Conservation (phyloP, 2,329 filamentous ascomycete species). For the Trichophyton benhamiae region DNA sequence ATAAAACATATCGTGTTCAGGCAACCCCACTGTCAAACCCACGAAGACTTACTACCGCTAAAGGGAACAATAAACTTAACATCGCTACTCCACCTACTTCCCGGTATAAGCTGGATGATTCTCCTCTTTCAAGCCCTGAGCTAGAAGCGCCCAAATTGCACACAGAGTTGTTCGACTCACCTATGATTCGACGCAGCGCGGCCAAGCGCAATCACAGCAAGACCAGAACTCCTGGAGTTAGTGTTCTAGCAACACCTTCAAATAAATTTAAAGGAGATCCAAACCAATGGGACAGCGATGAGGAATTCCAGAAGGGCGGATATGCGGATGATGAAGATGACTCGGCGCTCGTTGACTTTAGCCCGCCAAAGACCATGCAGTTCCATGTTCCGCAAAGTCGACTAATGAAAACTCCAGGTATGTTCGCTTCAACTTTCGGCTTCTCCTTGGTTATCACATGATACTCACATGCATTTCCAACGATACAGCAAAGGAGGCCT, state of each 20-base stretch:
- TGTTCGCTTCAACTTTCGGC: background rate
- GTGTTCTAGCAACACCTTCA: conserved; percentile 59
- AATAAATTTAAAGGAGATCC: conserved; percentile 20
- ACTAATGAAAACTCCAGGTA: conserved; percentile 38
- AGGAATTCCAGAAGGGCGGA: conserved; percentile 40
- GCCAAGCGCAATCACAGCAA: conserved; percentile 26
- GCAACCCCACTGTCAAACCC: conserved; percentile 60
- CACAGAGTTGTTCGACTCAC: conserved; percentile 73
- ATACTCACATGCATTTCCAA: background rate
- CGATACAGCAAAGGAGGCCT: conserved; percentile 37
- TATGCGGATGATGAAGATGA: conserved; percentile 46
- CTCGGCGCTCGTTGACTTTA: conserved; percentile 55
- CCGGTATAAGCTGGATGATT: conserved; percentile 27
- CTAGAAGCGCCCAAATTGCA: conserved; percentile 71
- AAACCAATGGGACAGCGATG: conserved; percentile 58
- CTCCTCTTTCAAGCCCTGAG: conserved; percentile 61
- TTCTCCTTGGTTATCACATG: background rate
- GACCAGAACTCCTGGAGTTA: conserved; percentile 57
- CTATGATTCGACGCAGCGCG: conserved; percentile 36
- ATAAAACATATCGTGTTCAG: conserved; percentile 90
- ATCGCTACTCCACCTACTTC: conserved; percentile 18
- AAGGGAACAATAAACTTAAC: conserved; percentile 7
- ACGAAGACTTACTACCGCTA: conserved; percentile 10
- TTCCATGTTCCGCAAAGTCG: conserved; percentile 41
- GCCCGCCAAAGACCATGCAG: conserved; percentile 66